Base-by-base conservation (phyloP, 2,329 filamentous ascomycete genomes). In the Fusarium chlamydosporum region DNA sequence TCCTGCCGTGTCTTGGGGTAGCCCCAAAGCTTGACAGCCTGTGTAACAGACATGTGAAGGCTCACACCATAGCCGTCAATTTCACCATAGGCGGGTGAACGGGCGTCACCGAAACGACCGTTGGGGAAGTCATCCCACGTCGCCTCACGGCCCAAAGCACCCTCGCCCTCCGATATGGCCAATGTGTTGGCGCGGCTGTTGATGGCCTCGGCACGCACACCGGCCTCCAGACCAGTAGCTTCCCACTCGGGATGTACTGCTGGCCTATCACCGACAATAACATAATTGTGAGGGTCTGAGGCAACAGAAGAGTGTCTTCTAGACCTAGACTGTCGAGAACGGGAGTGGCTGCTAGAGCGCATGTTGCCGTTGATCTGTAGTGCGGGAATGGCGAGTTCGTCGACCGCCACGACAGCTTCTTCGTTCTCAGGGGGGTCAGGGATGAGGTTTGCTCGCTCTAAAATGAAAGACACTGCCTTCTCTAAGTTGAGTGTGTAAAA, bases 51-150 rank as follows among this genome's bases (percentile, higher is more conserved):
- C 76, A 97, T 93, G 81, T 97, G 96, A 38, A 99, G 84, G 58
- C 91, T 96, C n/a, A 96, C 94, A 12, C 96, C 96, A 77, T 98
- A 98, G n/a, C 95, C 95, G 76, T 98, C 94, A 61, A 97, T 97
- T 79, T 97, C 94, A 74, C 95, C 95, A 76, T 97, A 98, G 1
- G 95, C 95, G 2, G 94, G 94, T 4, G 94, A 97, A 53, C 95
- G 88, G 6, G 94, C 92, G 75, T 97, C 95, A 76, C 95, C 95
- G 89, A 95, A 98, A 56, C 95, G 89, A 29, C 95, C 96, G 82
- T 98, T 98, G 67, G 95, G 95, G 79, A 94, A 99, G 76, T 99
- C 96, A 75, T 99, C 96, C 96, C 96, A 99, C 1, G 96, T 99
- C 34, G 96, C 96, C 83, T 98, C 95, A 50, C 96, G 88, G 12